phyloP scores from a whole-genome alignment of 257 asterid species.

The Nicotiana noctiflora region DNA sequence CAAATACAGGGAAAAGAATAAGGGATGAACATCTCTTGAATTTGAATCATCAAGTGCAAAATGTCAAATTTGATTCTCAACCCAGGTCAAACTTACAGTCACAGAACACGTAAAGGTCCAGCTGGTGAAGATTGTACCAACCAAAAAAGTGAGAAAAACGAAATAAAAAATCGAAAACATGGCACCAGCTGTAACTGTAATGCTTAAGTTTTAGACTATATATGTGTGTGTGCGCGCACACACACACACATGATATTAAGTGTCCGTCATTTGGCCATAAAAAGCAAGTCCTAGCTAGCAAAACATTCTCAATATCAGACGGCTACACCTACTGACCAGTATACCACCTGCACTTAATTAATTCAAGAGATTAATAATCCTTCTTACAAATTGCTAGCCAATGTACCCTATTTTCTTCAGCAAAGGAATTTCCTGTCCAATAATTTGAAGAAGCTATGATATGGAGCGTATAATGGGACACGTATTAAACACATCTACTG shows the following conservation, averaged over 20 bases:
- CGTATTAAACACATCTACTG: not conserved
- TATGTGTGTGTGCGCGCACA: too few relatives aligned
- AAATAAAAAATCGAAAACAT: not conserved
- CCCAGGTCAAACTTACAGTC: not conserved
- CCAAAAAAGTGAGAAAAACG: not conserved
- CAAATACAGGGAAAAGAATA: not conserved
- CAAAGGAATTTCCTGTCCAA: not conserved
- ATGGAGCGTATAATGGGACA: not conserved
- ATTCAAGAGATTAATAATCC: not conserved
- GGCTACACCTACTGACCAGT: not conserved
- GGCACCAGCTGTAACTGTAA: not conserved
- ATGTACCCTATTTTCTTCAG: not conserved
- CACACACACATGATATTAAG: not conserved
- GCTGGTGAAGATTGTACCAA: not conserved
- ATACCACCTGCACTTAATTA: not conserved
- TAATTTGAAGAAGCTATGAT: not conserved
- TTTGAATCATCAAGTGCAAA: not conserved
- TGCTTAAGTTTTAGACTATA: not conserved
- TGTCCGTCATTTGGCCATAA: not conserved
- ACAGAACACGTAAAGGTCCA: not conserved
- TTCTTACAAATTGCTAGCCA: not conserved
- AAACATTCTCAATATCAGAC: not conserved
- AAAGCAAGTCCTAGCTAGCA: constrained; percentile 4
- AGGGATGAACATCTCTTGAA: not conserved
- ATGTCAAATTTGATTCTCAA: not conserved